These are phyloP conservation scores for Eremothecium sinecaudum DNA, from an alignment of 1,139 yeast genomes.

Conservation along the genomic window DNA sequence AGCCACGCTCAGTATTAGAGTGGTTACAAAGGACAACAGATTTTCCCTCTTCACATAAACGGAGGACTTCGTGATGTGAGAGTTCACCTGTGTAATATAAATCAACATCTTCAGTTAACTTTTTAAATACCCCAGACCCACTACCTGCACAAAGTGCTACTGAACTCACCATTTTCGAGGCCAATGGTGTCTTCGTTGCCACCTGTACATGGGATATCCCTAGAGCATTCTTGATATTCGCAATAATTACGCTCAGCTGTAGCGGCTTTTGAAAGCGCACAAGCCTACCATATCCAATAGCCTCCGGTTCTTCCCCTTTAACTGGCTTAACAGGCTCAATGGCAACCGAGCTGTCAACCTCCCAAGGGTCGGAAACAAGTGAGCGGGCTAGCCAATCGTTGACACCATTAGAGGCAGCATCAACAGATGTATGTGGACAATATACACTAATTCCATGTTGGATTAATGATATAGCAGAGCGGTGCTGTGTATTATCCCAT, in stretches of 20 bases:
- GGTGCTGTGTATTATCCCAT: conserved; percentile 64
- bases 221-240: conserved; percentile 46
- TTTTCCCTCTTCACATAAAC: conserved; percentile 60
- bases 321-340: conserved; percentile 31
- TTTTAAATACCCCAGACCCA: conserved; percentile 55
- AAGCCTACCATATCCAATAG: conserved; percentile 78
- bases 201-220: conserved; percentile 54
- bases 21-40: conserved; percentile 76
- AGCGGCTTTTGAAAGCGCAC: conserved; percentile 42
- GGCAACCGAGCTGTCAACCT: conserved; percentile 26
- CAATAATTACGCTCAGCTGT: conserved; percentile 39
- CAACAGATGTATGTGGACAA: conserved; percentile 93
- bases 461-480: conserved; percentile 60
- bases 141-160: conserved; percentile 97
- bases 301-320: conserved; percentile 30
- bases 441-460: conserved; percentile 76
- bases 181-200: conserved; percentile 37
- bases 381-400: conserved; percentile 82
- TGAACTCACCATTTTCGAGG: conserved; percentile 35
- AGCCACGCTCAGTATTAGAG: conserved; percentile 88
- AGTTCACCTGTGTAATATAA: conserved; percentile 84
- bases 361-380: conserved; percentile 32
- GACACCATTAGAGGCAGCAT: conserved; percentile 85
- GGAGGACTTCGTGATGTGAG: conserved; percentile 83
- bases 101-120: conserved; percentile 45